Base-by-base conservation (phyloP, 306 rosid species). In the Carpinus fangiana region DNA sequence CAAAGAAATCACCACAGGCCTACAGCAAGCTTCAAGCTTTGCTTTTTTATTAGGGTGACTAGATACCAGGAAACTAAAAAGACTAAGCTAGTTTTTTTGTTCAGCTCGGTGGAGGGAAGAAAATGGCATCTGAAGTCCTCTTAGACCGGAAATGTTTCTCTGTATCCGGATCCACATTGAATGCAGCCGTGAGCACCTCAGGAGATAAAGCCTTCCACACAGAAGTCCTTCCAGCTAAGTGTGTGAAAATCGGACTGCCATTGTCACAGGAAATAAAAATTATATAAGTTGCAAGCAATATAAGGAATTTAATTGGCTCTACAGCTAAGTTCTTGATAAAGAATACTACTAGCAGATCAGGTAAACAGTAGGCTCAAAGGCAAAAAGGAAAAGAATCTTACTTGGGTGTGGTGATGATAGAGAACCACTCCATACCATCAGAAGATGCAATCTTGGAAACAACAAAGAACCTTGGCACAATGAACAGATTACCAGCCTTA, bases 391-490 rank as follows among this genome's bases (percentile, higher is more conserved):
- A 16, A 36, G 2, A 34, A 17, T 31, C 91, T 53, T 76, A 89
- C 91, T 93, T 83, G 11, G 94, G 96, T 65, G 92, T 92, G 51
- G 90, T 73, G 82, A 92, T 88, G 68, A 94, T 94, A 28, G 97
- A 93, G 79, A 93, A 92, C 98, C 94, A 94, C 46, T 89, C 96
- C 90, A 94, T 2, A 18, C 96, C 96, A 13, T 86, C 92, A 2
- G 88, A 82, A 75, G 87, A 86, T 77, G 87, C 91, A 65, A 94
- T 94, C 89, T 94, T 92, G 0, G 96, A 90, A 18, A 94, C 96
- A 21, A 90, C 93, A 50, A 86, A 88, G 47, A 94, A 92, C 79
- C 96, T 84, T 1, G 97, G 97, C 18, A 92, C 96, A 13, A 90
- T 92, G 84, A 94, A 92, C 89, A 92, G 73, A 46, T 89, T 87